These are phyloP conservation scores for Gossypium ekmanianum DNA, from an alignment of 345 rosid species.

Conservation along the genomic window DNA sequence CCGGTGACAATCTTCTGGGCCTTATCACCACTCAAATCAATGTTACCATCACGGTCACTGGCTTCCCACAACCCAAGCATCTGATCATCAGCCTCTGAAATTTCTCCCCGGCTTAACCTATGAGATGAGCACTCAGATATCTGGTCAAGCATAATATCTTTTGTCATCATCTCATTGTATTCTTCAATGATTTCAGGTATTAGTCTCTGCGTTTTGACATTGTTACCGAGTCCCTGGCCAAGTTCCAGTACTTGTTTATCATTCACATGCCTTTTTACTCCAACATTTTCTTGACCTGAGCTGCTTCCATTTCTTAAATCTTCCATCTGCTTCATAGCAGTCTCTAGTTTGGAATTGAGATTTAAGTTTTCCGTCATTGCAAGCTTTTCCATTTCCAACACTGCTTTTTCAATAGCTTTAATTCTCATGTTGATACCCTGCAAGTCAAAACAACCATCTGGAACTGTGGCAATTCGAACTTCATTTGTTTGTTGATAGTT, in stretches of 20 bases:
- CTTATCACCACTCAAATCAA: slow-evolving; percentile 44
- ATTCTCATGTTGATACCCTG: slow-evolving; percentile 55
- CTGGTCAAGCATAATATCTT: slow-evolving; percentile 92
- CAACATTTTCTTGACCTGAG: slow-evolving; percentile 21
- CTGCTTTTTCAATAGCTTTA: slow-evolving; percentile 57
- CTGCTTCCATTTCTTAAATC: slow-evolving; percentile 37
- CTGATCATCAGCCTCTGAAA: slow-evolving; percentile 48
- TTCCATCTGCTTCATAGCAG: slow-evolving; percentile 49
- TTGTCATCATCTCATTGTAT: slow-evolving; percentile 60
- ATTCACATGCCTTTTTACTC: slow-evolving; percentile 30
- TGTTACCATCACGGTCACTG: slow-evolving; percentile 36
- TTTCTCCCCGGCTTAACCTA: slow-evolving; percentile 64
- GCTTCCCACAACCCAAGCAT: slow-evolving; percentile 64
- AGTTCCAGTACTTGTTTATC: slow-evolving; percentile 27
- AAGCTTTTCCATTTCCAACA: slow-evolving; percentile 58
- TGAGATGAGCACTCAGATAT: slow-evolving; percentile 75
- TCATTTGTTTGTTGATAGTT: slow-evolving; percentile 27
- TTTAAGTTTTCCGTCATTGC: slow-evolving; percentile 43
- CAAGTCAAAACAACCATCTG: slow-evolving; percentile 38
- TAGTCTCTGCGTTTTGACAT: slow-evolving; percentile 37
- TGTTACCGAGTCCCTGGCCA: slow-evolving; percentile 18
- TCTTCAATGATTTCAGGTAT: slow-evolving; percentile 43
- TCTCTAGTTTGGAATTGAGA: slow-evolving; percentile 53
- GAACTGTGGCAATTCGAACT: slow-evolving; percentile 20
- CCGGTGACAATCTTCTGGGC: slow-evolving; percentile 25